A percentile compares a stretch with the other conserved stretches of the same genome.
Evolutionary conservation across 345 rosid genomes (phyloP).

Genomic region (Lepidium didymum): DNA sequence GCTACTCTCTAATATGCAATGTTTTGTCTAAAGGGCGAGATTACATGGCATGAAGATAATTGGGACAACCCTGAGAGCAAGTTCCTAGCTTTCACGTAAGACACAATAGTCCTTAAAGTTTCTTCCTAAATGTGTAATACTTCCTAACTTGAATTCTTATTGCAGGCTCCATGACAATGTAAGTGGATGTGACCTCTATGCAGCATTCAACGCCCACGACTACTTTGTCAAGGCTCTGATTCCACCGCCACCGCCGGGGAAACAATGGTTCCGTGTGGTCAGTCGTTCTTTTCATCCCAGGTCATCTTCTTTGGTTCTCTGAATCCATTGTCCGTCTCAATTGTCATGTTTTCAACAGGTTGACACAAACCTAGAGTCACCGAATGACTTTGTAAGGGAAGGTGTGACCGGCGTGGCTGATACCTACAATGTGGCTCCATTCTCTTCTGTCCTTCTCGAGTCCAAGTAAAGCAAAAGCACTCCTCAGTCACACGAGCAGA

Average conservation of each 20-base stretch:
- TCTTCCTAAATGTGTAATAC: background rate
- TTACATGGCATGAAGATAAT: slow-evolving; percentile 92
- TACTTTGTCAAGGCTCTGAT: slow-evolving; percentile 54
- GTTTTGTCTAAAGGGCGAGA: slow-evolving; percentile 50
- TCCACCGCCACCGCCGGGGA: slow-evolving; percentile 50
- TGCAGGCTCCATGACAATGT: slow-evolving; percentile 64
- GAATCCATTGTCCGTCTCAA: background rate
- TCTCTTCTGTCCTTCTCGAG: slow-evolving; percentile 63
- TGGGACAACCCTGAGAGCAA: slow-evolving; percentile 84
- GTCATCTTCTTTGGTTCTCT: background rate
- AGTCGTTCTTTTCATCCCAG: slow-evolving; percentile 37
- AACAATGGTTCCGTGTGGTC: slow-evolving; percentile 83
- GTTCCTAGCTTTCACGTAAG: slow-evolving; percentile 94
- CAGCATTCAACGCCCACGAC: slow-evolving; percentile 77
- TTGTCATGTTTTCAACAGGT: slow-evolving; percentile 37
- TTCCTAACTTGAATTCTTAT: background rate
- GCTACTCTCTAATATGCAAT: background rate
- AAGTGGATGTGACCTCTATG: slow-evolving; percentile 49
- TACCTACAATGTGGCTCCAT: slow-evolving; percentile 58
- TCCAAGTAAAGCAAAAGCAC: slow-evolving; percentile 36
- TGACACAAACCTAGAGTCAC: slow-evolving; percentile 73
- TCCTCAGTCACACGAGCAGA: background rate
- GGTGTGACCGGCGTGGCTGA: slow-evolving; percentile 57
- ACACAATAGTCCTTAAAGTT: background rate
- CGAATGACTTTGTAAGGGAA: slow-evolving; percentile 50